Base-by-base conservation (phyloP, 2,329 filamentous ascomycete species). In the Fusarium zealandicum region DNA sequence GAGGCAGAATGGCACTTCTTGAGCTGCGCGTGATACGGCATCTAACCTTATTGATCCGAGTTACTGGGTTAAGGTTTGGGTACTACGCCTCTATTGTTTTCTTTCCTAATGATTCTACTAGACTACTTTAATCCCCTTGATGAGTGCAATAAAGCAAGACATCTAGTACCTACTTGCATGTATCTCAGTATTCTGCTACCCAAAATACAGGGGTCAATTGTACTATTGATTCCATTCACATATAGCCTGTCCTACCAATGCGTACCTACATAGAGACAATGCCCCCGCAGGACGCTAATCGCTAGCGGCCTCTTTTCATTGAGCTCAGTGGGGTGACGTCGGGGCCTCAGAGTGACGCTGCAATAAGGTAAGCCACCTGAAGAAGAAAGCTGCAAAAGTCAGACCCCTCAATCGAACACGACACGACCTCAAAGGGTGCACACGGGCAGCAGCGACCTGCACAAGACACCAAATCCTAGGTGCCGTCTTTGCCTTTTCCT, bases 311-410 rank as follows among this genome's bases (percentile, higher is more conserved):
- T 52, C 18, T 17, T 17, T n/a, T 18, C 12, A 13, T 27, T 17
- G 22, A 25, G 22, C n/a, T 31, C 51, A 59, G 56, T 60, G 57
- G 56, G 60, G 57, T 59, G 56, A 60, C 57, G 57, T 59, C 56
- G 38, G 32, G 56, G 14, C 27, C 25, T 13, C 28, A 10, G 14
- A 32, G 41, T 35, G 41, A 44, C 31, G 41, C 32, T 32, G 41
- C 30, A 22, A 44, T 48, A 59, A 48, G 47, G 41, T 47, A 20
- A 42, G 41, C 48, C 13, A 12, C 28, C 28, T 31, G 9, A 7
- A n/a, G 12, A 31, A 37, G 27, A 44, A 43, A 25, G 22, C 22
- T 25, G 22, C 45, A 51, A 47, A 60, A 60, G 25, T 44, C 44
- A 51, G 58, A 61, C 59, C 59, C 59, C 59, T 61, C 59, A 47